phyloP scores from a whole-genome alignment of 2,329 filamentous ascomycete genomes.

The Herpotrichia juniperi region DNA sequence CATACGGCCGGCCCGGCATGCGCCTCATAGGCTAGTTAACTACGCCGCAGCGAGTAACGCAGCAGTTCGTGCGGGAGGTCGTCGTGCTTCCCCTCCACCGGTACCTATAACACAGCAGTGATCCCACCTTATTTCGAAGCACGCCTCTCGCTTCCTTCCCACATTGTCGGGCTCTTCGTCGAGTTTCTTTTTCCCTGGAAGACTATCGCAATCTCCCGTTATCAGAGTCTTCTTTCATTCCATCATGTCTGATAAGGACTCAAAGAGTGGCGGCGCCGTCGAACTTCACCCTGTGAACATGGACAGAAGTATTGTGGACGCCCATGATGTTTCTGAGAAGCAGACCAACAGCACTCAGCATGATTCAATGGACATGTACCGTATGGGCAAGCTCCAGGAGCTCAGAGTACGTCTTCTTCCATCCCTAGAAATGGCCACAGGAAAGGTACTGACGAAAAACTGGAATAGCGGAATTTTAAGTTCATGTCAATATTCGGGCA shows the following conservation, averaged over 20 bases:
- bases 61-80: too few relatives aligned
- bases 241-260: background rate
- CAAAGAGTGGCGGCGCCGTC: background rate
- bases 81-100: too few relatives aligned
- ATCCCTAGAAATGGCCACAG: too few relatives aligned
- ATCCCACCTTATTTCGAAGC: too few relatives aligned
- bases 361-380: slow-evolving; percentile 26
- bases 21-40: too few relatives aligned
- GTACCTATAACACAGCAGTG: too few relatives aligned
- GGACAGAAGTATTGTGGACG: background rate
- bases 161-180: too few relatives aligned
- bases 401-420: background rate
- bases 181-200: too few relatives aligned
- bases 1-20: too few relatives aligned
- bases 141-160: background rate
- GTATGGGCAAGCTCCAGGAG: slow-evolving; percentile 32
- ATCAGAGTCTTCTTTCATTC: background rate
- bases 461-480: background rate
- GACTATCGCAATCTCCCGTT: too few relatives aligned
- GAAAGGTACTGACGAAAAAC: background rate
- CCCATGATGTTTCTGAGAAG: background rate
- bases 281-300: background rate
- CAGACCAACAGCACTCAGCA: background rate
- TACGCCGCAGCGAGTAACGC: too few relatives aligned
- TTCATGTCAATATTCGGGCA: slow-evolving; percentile 1